These are phyloP conservation scores for Umbelopsis vinacea DNA, from an alignment of 192 early-diverging fungal genomes.

Conservation along the genomic window DNA sequence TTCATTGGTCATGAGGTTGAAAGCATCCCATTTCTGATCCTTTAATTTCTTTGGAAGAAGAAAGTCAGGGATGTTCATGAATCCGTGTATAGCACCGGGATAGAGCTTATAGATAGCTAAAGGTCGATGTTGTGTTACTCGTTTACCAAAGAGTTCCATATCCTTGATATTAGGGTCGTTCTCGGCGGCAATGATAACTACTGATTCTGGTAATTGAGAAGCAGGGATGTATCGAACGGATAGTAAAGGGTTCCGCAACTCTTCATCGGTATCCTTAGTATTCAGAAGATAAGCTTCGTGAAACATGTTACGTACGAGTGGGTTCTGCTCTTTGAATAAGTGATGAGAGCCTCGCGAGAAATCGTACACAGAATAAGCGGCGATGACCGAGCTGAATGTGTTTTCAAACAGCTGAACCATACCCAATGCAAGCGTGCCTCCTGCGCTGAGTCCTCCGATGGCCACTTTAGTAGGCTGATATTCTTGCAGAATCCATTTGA, in stretches of 20 bases:
- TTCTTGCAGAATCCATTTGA: conserved; percentile 5
- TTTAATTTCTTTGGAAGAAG: background rate
- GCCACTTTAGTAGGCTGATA: background rate
- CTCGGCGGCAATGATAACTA: background rate
- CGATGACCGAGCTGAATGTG: background rate
- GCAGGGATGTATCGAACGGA: background rate
- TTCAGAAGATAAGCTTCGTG: conserved; percentile 1
- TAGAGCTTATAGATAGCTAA: conserved; percentile 3
- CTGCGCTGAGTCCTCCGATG: conserved; percentile 22
- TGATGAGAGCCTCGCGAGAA: conserved; percentile 3
- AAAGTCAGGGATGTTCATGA: conserved; percentile 12
- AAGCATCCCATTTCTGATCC: conserved; percentile 15
- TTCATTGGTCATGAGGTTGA: background rate
- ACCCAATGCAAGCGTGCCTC: conserved; percentile 7
- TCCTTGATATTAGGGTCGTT: conserved; percentile 1
- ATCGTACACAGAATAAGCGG: background rate
- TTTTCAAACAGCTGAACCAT: conserved; percentile 1
- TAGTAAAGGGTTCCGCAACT: background rate
- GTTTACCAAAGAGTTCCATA: background rate
- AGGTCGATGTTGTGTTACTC: background rate
- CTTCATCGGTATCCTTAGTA: background rate
- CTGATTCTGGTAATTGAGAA: background rate
- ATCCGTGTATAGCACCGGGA: conserved; percentile 1
- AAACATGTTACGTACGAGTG: background rate
- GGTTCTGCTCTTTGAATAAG: conserved; percentile 6